Percentiles rank a stretch among this genome's conserved stretches.
Evolutionary conservation across 129 eudicot species (phyloP).

Genomic region (Flaveria linearis): DNA sequence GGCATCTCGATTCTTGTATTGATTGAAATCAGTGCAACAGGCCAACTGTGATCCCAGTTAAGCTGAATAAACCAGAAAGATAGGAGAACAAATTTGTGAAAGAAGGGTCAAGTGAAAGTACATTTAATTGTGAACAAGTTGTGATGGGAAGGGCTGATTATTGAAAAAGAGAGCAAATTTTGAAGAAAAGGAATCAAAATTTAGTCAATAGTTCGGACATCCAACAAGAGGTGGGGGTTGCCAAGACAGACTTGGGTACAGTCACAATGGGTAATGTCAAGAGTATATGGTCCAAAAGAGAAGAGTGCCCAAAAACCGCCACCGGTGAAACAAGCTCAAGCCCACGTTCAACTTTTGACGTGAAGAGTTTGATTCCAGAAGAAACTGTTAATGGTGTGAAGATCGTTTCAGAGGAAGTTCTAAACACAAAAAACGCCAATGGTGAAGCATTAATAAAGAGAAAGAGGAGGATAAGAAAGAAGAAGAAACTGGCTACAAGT

Average conservation of each 20-base stretch:
- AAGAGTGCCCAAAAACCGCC: conserved; percentile 13
- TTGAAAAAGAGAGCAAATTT: neutral
- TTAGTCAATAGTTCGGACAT: neutral
- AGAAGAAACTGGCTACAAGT: conserved; percentile 15
- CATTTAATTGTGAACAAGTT: neutral
- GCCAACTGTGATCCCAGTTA: neutral
- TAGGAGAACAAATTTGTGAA: neutral
- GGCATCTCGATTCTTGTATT: neutral
- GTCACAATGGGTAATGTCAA: conserved; percentile 1
- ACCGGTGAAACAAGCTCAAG: conserved; percentile 20
- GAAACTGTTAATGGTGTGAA: conserved; percentile 21
- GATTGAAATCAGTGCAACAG: conserved; percentile 8
- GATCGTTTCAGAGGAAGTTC: conserved; percentile 19
- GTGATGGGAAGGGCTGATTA: neutral
- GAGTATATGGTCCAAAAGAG: conserved; percentile 24
- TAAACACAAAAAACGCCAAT: conserved; percentile 9
- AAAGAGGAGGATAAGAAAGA: conserved; percentile 14
- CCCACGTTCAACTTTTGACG: conserved; percentile 10
- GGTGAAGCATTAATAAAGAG: conserved; percentile 27
- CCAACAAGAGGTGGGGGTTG: neutral
- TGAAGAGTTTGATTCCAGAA: conserved; percentile 20
- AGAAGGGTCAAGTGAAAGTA: neutral
- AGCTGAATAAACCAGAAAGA: conserved; percentile 4
- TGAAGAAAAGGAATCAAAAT: neutral
- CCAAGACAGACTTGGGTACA: neutral